These are phyloP conservation scores for Solanum dulcamara DNA, from an alignment of 257 asterid species.

Conservation along the genomic window DNA sequence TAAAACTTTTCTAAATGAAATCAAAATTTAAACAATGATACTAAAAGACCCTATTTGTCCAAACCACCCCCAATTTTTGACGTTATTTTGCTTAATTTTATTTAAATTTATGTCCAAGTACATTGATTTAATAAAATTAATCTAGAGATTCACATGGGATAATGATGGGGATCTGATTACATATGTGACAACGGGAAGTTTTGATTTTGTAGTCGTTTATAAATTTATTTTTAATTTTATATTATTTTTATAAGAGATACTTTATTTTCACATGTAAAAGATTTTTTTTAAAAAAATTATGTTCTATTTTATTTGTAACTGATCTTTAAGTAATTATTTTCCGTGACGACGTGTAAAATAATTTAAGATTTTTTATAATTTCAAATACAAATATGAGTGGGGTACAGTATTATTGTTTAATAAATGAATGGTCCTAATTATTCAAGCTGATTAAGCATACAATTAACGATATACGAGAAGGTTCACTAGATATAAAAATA, in stretches of 20 bases:
- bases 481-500: not conserved
- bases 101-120: no score
- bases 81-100: no score
- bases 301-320: no score
- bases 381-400: no score
- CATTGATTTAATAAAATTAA: not conserved
- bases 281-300: no score
- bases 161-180: not conserved
- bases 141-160: not conserved
- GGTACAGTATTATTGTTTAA: not conserved
- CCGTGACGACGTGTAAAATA: no score
- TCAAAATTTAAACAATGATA: not conserved
- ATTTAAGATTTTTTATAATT: no score
- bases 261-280: no score
- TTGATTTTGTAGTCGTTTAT: not conserved
- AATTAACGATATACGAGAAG: not conserved
- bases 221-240: no score
- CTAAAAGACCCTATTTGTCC: not conserved
- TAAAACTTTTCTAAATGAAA: not conserved
- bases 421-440: not conserved
- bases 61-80: not conserved
- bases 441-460: not conserved
- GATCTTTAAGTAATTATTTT: no score
- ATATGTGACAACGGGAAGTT: no score
- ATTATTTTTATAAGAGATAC: no score